phyloP scores from a whole-genome alignment of 306 rosid species.

The Medicago ruthenica region DNA sequence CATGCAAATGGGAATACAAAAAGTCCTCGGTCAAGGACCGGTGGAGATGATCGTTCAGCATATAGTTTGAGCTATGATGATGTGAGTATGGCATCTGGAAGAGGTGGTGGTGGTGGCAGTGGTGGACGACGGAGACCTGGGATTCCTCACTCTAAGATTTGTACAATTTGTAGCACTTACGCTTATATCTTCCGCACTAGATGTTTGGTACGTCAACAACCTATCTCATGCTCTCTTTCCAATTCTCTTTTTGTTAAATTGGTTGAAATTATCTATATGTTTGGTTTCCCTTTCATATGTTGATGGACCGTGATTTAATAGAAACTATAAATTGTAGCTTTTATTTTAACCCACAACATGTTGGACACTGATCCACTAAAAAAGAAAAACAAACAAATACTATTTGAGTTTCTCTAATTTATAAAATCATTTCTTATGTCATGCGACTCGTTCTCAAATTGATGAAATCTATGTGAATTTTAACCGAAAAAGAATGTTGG shows the following conservation, averaged over 20 bases:
- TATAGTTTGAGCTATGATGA: slow-evolving; percentile 48
- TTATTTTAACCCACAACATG: too few species aligned
- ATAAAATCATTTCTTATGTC: too few species aligned
- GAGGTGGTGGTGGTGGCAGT: slow-evolving; percentile 12
- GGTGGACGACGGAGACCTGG: slow-evolving; percentile 59
- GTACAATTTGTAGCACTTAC: slow-evolving; percentile 68
- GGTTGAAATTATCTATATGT: background rate
- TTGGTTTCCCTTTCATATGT: background rate
- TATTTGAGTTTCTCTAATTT: too few species aligned
- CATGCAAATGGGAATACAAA: slow-evolving; percentile 36
- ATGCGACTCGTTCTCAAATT: too few species aligned
- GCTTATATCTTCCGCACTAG: slow-evolving; percentile 67
- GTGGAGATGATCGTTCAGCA: background rate
- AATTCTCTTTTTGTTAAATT: background rate
- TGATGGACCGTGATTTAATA: background rate
- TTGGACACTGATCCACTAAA: too few species aligned
- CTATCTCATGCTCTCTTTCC: background rate
- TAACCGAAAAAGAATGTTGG: too few species aligned
- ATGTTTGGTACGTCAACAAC: slow-evolving; percentile 58
- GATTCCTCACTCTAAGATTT: slow-evolving; percentile 80
- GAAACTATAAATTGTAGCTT: too few species aligned
- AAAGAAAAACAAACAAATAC: too few species aligned
- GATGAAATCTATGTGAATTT: too few species aligned
- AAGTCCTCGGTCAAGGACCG: background rate
- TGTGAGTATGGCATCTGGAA: slow-evolving; percentile 49